Base-by-base conservation (phyloP, 345 rosid genomes). In the Hypericum perforatum region DNA sequence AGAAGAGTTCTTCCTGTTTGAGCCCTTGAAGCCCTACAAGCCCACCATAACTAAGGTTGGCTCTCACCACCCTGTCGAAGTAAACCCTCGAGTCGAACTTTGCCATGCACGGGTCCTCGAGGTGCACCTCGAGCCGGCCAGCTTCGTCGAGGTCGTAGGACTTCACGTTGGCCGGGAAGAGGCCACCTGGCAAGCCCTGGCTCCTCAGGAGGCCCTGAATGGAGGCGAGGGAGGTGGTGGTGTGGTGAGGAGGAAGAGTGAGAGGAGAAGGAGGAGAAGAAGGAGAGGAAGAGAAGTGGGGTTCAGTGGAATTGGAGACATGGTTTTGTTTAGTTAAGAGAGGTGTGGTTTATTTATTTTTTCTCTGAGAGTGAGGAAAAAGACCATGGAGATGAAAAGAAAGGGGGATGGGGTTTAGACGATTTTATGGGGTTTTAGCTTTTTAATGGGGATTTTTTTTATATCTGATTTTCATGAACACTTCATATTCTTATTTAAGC, bases 11-110 rank as follows among this genome's bases (percentile, higher is more conserved):
- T 66, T 84, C 84, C 57, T 86, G 95, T 15, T 74, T 60, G 10
- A 89, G 74, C 10, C 95, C 97, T 65, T 86, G 72, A 46, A 89
- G 65, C 0, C 90, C 97, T n/a, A 68, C 45, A 16, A 89, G 82
- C 9, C 90, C 91, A 39, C 97, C 95, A 49, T 86, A 89, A 47
- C 84, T 84, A 37, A 89, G 83, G 56, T 86, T 89, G 14, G 94
- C 97, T 45, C 63, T 76, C 11, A 89, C 79, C 42, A 79, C 80
- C 7, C 79, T 77, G 43, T 86, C 86, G 49, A 86, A 86, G 55
- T 59, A 60, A 16, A 89, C 88, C 48, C 94, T 71, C 15, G 78
- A 78, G 45, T 86, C 97, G 36, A 75, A 89, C 66, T 76, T 76
- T 14, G 95, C 79, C 64, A 89, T 69, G 71, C 97, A 89, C 0